Evolutionary conservation across 495 filamentous ascomycete species (phyloP).

Genomic region (Penicillium ucsense): DNA sequence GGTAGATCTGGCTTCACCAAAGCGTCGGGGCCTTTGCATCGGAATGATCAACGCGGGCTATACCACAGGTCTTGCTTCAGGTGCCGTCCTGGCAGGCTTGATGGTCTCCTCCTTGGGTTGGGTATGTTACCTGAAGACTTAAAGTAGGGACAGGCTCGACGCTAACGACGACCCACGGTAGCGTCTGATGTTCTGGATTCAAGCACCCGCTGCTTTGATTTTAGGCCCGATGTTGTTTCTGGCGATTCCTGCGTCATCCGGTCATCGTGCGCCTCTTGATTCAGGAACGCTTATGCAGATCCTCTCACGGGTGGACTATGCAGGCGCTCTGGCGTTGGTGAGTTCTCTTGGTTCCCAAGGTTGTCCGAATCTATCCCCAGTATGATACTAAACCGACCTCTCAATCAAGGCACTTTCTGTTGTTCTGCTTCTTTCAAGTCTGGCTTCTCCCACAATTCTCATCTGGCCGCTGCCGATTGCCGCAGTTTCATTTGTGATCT

Average conservation of each 20-base stretch:
- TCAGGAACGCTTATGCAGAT: constrained; percentile 28
- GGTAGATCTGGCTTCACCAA: constrained; percentile 54
- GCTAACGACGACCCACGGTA: constrained; percentile 11
- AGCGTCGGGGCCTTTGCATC: constrained; percentile 57
- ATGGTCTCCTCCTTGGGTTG: constrained; percentile 54
- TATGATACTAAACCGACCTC: too few relatives aligned
- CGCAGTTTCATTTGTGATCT: constrained; percentile 39
- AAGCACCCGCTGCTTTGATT: constrained; percentile 47
- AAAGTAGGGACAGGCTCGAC: too few relatives aligned
- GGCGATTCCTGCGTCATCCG: constrained; percentile 40
- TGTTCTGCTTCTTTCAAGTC: constrained; percentile 54
- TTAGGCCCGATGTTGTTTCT: constrained; percentile 49
- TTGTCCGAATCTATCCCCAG: constrained; percentile 4
- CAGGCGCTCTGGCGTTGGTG: constrained; percentile 53
- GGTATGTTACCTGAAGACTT: constrained; percentile 36
- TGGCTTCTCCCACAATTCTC: constrained; percentile 48
- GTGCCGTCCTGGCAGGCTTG: constrained; percentile 60
- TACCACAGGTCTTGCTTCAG: constrained; percentile 59
- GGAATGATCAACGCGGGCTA: constrained; percentile 57
- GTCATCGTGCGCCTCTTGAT: constrained; percentile 14
- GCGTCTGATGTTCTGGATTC: constrained; percentile 59
- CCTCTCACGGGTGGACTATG: constrained; percentile 57
- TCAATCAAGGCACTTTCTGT: constrained; percentile 34
- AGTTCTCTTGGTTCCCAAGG: constrained; percentile 1
- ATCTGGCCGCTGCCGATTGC: constrained; percentile 49